Percentiles rank a stretch among this genome's conserved stretches.
Conservation (phyloP, 495 filamentous ascomycete species). For the Lasiosphaeriaceae sp. region DNA sequence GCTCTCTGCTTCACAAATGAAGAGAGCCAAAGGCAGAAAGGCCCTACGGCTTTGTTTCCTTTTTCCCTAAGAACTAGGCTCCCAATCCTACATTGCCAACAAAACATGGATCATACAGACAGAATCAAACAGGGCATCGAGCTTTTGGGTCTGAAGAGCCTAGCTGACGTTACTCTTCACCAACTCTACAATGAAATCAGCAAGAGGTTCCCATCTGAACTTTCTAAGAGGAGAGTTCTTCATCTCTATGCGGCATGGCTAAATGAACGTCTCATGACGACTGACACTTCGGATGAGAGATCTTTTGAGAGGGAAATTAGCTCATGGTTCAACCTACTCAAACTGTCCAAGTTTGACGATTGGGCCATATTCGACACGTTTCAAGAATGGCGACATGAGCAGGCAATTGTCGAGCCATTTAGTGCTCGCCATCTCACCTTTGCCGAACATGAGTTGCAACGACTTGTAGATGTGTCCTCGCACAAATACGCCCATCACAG, state of each 20-base stretch:
- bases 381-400: constrained; percentile 4
- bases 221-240: constrained; percentile 15
- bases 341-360: constrained; percentile 6
- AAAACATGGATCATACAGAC: constrained; percentile 13
- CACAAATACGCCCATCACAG: too few species aligned
- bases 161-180: constrained; percentile 16
- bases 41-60: too few species aligned
- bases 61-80: not conserved
- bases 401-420: too few species aligned
- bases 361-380: constrained; percentile 18
- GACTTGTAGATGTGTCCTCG: too few species aligned
- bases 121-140: constrained; percentile 5
- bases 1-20: too few species aligned
- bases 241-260: constrained; percentile 31
- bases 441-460: too few species aligned
- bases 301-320: constrained; percentile 13
- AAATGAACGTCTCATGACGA: constrained; percentile 22
- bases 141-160: constrained; percentile 7
- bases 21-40: too few species aligned
- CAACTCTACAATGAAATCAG: constrained; percentile 18
- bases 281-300: constrained; percentile 21
- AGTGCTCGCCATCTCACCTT: too few species aligned
- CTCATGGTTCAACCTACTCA: constrained; percentile 13
- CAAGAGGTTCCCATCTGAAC: constrained; percentile 7
- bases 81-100: not conserved